phyloP scores from a whole-genome alignment of 768 basidiomycete species.

The Naganishia kalamii region DNA sequence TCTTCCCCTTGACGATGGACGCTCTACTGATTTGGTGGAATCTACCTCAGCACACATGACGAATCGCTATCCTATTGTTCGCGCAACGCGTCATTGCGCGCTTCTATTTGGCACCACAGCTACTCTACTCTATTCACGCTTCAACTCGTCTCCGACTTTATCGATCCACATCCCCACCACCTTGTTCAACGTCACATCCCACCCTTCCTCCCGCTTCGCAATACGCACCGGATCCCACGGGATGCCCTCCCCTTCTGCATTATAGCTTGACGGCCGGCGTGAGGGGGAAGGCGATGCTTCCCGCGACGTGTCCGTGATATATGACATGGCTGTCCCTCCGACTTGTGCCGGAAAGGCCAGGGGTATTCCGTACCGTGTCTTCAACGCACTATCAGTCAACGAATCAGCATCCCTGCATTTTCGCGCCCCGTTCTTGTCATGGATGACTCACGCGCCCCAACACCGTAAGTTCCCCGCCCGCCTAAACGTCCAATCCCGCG shows the following conservation, averaged over 20 bases:
- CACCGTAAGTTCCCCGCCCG: slow-evolving; percentile 38
- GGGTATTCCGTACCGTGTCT: slow-evolving; percentile 36
- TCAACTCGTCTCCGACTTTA: slow-evolving; percentile 27
- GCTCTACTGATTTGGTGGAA: no score
- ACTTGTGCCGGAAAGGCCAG: slow-evolving; percentile 12
- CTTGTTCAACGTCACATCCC: slow-evolving; percentile 33
- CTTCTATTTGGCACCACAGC: not conserved
- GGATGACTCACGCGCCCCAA: slow-evolving; percentile 41
- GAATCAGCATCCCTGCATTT: not conserved
- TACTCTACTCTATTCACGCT: not conserved
- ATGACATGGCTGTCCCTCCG: not conserved
- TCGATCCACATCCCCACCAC: slow-evolving; percentile 33
- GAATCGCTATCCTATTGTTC: not conserved
- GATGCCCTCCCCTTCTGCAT: slow-evolving; percentile 19
- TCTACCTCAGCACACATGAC: not conserved
- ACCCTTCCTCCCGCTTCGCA: slow-evolving; percentile 35
- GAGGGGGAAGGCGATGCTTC: not conserved
- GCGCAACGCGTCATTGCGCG: slow-evolving; percentile 5
- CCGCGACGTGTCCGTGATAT: slow-evolving; percentile 17
- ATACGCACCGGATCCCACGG: slow-evolving; percentile 39
- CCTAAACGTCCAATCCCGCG: slow-evolving; percentile 43
- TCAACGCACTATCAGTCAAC: slow-evolving; percentile 31
- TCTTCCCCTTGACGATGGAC: not conserved
- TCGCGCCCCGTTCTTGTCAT: not conserved
- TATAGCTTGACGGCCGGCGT: not conserved